Conservation (phyloP, 1,284 basidiomycete genomes). For the Heterobasidion occidentale region DNA sequence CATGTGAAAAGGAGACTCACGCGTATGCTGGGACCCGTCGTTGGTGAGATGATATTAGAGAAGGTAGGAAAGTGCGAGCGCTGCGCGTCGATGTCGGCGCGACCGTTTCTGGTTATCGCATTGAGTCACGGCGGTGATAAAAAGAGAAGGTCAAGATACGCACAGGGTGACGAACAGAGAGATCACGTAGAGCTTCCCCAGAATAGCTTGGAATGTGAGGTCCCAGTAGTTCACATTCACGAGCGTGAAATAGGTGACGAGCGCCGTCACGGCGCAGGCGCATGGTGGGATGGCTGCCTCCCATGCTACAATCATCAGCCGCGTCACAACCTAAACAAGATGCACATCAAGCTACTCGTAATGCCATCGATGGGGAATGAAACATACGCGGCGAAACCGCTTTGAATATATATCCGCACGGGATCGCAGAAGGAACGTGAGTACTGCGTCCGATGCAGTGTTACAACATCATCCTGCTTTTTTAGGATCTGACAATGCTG, state of each 20-base stretch:
- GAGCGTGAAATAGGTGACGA: conserved; percentile 17
- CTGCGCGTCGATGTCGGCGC: background rate
- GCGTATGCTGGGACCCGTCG: background rate
- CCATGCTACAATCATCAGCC: conserved; percentile 20
- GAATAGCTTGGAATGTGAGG: conserved; percentile 20
- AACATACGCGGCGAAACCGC: conserved; percentile 18
- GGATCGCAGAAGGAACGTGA: conserved; percentile 20
- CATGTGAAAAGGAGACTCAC: background rate
- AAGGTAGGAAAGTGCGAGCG: background rate
- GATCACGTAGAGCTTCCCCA: conserved; percentile 26
- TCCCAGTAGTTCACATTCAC: conserved; percentile 22
- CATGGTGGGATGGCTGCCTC: conserved; percentile 23
- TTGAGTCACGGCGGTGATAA: background rate
- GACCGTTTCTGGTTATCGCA: background rate
- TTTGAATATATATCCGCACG: conserved; percentile 17
- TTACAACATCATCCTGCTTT: background rate
- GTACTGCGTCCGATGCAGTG: conserved; percentile 11
- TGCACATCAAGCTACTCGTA: background rate
- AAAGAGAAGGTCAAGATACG: background rate
- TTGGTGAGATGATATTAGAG: background rate
- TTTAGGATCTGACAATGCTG: background rate
- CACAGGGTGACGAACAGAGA: conserved; percentile 24
- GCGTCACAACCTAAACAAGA: conserved; percentile 14
- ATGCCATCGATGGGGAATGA: background rate
- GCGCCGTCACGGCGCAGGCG: conserved; percentile 19